A percentile compares a stretch with the other conserved stretches of the same genome.
Evolutionary conservation across 495 filamentous ascomycete species (phyloP).

Genomic region (Lasiosphaeria miniovina): DNA sequence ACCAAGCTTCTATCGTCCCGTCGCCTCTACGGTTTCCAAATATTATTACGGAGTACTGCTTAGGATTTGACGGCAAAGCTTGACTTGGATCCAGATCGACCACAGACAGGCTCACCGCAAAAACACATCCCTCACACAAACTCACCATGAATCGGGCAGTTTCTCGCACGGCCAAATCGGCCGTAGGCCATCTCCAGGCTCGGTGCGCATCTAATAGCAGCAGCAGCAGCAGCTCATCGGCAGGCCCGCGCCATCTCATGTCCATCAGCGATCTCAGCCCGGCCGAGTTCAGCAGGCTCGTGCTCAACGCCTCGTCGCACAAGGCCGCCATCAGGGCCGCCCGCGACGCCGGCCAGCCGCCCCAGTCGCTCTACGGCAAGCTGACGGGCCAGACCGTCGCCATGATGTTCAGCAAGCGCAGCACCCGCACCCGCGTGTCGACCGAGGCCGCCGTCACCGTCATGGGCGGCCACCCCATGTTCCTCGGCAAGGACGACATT

Average conservation of each 20-base stretch:
- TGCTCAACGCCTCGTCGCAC: slow-evolving; percentile 73
- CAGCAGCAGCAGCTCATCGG: neutral
- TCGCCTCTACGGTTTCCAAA: too few species aligned
- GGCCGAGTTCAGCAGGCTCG: slow-evolving; percentile 72
- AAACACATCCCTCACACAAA: slow-evolving; percentile 3
- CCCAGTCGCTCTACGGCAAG: slow-evolving; percentile 47
- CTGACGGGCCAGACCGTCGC: slow-evolving; percentile 76
- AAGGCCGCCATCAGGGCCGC: slow-evolving; percentile 77
- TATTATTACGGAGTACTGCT: neutral
- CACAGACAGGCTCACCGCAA: neutral
- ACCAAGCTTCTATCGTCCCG: neutral
- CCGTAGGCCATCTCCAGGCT: slow-evolving; percentile 24
- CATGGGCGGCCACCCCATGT: slow-evolving; percentile 93
- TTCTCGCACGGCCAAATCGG: slow-evolving; percentile 23
- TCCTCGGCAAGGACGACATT: slow-evolving; percentile 90
- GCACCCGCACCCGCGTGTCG: slow-evolving; percentile 86
- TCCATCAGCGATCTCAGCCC: slow-evolving; percentile 83
- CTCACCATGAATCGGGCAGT: slow-evolving; percentile 25
- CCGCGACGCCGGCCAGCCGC: slow-evolving; percentile 35
- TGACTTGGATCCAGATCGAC: neutral
- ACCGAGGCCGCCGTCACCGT: slow-evolving; percentile 81
- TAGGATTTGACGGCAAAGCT: neutral
- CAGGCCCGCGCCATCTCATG: slow-evolving; percentile 69
- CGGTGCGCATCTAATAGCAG: slow-evolving; percentile 26
- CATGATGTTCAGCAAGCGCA: slow-evolving; percentile 94